A percentile compares a stretch with the other conserved stretches of the same genome.
phyloP scores from a whole-genome alignment of 208 protist species.

The Leishmania major region DNA sequence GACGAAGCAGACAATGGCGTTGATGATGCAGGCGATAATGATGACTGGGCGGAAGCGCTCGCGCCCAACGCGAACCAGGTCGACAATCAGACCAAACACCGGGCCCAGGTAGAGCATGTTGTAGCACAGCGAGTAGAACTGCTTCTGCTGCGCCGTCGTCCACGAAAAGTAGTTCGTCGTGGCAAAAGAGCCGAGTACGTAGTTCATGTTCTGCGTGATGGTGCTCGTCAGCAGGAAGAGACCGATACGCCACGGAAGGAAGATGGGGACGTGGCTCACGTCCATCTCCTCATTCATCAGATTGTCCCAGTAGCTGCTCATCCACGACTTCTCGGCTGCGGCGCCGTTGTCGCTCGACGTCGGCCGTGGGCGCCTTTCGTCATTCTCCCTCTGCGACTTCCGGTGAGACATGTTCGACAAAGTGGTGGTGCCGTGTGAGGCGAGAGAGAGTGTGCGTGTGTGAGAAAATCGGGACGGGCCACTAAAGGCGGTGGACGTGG shows the following conservation, averaged over 20 bases:
- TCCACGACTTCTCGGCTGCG: constrained; percentile 13
- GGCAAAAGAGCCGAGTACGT: constrained; percentile 4
- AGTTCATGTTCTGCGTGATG: constrained; percentile 42
- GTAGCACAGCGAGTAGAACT: constrained; percentile 29
- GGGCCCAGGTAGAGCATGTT: constrained; percentile 37
- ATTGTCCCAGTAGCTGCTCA: constrained; percentile 17
- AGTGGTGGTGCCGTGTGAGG: not conserved
- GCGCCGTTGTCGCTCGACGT: not conserved
- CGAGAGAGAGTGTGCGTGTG: not conserved
- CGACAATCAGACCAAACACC: constrained; percentile 36
- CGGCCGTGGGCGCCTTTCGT: not conserved
- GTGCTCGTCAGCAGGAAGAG: constrained; percentile 37
- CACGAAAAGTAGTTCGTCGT: constrained; percentile 11
- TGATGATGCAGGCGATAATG: constrained; percentile 31
- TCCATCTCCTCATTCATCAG: constrained; percentile 11
- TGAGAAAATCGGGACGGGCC: not conserved
- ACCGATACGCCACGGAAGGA: constrained; percentile 36
- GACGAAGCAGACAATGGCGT: constrained; percentile 32
- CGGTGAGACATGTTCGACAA: not conserved
- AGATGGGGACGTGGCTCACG: constrained; percentile 16
- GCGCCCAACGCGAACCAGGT: constrained; percentile 26
- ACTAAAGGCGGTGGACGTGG: not conserved
- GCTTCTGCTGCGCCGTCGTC: constrained; percentile 13
- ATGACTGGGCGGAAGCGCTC: constrained; percentile 40
- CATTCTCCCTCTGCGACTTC: not conserved